Base-by-base conservation (phyloP, 202 grass and related monocot genomes). In the Cymbopogon flexuosus region DNA sequence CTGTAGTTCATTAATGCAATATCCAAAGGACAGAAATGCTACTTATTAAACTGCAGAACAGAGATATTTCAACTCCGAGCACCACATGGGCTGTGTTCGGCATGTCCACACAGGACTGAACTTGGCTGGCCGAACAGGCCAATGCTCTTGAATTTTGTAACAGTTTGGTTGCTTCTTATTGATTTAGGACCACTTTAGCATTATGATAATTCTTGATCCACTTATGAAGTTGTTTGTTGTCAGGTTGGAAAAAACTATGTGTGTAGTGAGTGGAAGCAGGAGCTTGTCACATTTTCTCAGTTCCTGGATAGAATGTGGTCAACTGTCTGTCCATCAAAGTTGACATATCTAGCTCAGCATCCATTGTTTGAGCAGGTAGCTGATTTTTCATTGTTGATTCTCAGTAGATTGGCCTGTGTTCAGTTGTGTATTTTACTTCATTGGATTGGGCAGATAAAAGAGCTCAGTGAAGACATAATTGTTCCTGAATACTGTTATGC, bases 311-410 rank as follows among this genome's bases (percentile, higher is more conserved):
- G 86, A 84, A 88, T 94, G 76, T 82, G 77, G 70, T 89, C 85
- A 77, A 75, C 57, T 49, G 81, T 59, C 23, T 87, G 77, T 51
- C 73, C 87, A 58, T 81, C 90, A 42, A 91, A 80, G 41, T 78
- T 94, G 75, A 89, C 90, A 79, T 95, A 98, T 90, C 86, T 98
- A 80, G 92, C 92, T 78, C 90, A 98, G 79, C 92, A 95, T 91
- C 92, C 86, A 45, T 93, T 95, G 80, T 91, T 98, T 87, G 90
- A 98, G 77, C 90, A 98, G 90, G 92, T 98, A 87, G 8, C 13
- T 10, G 12, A 33, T 34, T 43, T 49, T 18, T 60, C 33, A 67
- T 39, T 78, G 72, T 78, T 82, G 67, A 54, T 82, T 68, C 73
- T 60, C 40, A 63, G 78, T 82, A 81, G 21, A 34, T 73, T 68